These are phyloP conservation scores for Oryza meridionalis DNA, from an alignment of 176 grass and related monocot species.

Conservation along the genomic window DNA sequence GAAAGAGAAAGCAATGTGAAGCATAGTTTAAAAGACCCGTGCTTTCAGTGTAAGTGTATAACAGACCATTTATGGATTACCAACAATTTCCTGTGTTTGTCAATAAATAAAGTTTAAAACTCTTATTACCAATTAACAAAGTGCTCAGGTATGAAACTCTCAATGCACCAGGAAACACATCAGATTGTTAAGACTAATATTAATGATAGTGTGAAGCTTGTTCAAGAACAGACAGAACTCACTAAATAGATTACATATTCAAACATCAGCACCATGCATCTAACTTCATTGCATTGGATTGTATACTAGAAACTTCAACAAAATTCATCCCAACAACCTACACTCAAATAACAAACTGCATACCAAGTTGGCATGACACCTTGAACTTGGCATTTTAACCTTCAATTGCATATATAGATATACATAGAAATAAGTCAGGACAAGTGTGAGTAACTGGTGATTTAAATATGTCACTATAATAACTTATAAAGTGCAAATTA, in stretches of 20 bases:
- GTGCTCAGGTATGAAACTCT: background rate
- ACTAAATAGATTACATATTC: conserved; percentile 13
- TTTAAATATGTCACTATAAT: background rate
- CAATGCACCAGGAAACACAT: background rate
- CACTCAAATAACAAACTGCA: background rate
- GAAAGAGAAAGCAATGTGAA: background rate
- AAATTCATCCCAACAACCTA: background rate
- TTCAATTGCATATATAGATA: background rate
- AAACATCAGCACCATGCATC: conserved; percentile 19
- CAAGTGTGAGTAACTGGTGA: background rate
- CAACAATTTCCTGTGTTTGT: background rate
- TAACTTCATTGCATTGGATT: conserved; percentile 12
- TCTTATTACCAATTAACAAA: conserved; percentile 15
- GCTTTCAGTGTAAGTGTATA: background rate
- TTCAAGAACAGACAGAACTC: background rate
- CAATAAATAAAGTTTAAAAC: background rate
- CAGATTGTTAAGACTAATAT: background rate
- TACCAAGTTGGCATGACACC: background rate
- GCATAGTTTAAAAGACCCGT: background rate
- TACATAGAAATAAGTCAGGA: conserved; percentile 22
- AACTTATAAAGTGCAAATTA: conserved; percentile 11
- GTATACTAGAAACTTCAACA: background rate
- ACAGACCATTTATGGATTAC: background rate
- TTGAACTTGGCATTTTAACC: conserved; percentile 11
- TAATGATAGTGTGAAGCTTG: background rate